A percentile compares a stretch with the other conserved stretches of the same genome.
These are phyloP conservation scores for Nephelium lappaceum DNA, from an alignment of 345 rosid genomes.

Conservation along the genomic window DNA sequence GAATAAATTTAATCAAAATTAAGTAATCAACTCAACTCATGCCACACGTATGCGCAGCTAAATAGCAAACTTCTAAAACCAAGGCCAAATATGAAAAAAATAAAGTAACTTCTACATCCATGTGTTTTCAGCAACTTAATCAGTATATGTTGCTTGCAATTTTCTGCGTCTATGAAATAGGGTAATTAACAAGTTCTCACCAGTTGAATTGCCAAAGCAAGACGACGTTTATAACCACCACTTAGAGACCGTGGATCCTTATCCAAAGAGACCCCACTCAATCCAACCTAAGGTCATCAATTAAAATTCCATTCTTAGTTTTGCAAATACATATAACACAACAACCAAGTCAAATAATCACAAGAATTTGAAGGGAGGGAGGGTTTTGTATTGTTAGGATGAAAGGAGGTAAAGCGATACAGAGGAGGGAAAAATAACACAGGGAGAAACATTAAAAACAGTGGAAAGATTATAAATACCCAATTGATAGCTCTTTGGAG, in stretches of 20 bases:
- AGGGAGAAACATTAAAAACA: constrained; percentile 8
- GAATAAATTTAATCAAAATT: constrained; percentile 17
- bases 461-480: constrained; percentile 49
- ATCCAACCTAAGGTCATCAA: constrained; percentile 68
- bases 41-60: neutral
- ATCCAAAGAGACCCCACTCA: constrained; percentile 71
- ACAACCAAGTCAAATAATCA: constrained; percentile 1
- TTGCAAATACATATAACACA: neutral
- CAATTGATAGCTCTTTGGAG: constrained; percentile 87
- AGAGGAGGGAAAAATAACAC: neutral
- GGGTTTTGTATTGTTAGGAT: neutral
- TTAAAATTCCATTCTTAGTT: constrained; percentile 17
- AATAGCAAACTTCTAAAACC: constrained; percentile 4
- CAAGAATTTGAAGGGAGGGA: neutral
- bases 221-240: constrained; percentile 92
- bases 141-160: too few species aligned
- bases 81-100: neutral
- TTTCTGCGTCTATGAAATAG: constrained; percentile 6
- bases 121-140: neutral
- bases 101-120: neutral
- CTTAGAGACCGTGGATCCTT: constrained; percentile 89
- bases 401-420: neutral
- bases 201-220: constrained; percentile 91
- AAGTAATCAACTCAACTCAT: neutral
- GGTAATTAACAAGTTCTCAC: constrained; percentile 50